Base-by-base conservation (phyloP, 2,329 filamentous ascomycete genomes). In the Penicillium sp. region DNA sequence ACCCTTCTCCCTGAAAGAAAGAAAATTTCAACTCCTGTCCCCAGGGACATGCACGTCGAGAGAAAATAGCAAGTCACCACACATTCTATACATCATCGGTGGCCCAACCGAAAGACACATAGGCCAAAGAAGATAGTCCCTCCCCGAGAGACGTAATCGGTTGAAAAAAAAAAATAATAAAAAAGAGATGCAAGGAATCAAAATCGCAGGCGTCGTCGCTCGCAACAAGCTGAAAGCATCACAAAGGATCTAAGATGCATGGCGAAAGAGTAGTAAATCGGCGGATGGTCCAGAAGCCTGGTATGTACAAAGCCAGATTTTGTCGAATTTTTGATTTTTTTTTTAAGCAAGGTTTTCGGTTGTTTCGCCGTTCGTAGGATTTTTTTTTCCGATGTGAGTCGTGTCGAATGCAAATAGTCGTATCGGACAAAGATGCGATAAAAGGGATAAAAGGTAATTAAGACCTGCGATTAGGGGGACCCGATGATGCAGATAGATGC, bases 141-240 rank as follows among this genome's bases (percentile, higher is more conserved):
- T 72, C 67, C 67, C 68, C 61, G 67, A 69, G 67, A 69, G 66
- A 69, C 65, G 69, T 61, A 65, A 73, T 73, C 69, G 66, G 68
- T 31, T 61, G 59, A 53, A 62, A 58, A 44, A 49, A 33, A 33
- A 61, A 61, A 60, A n/a, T n/a, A n/a, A n/a, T n/a, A 60, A 18
- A 43, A 27, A 31, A 45, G 25, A 57, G 63, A 72, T 72, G 71
- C 67, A 71, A 67, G 63, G 49, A 69, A 69, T 72, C 66, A 65
- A 37, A 68, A 70, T 70, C 68, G 69, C 69, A 73, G 67, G 71
- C 73, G 71, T 71, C 71, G 71, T 73, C 72, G 73, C 72, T 74
- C 71, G 69, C 69, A 73, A 66, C 63, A 70, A 73, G 67, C 65
- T 67, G 62, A 63, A 68, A 71, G 62, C 63, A 70, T 71, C 64